These are phyloP conservation scores for Nothomitra cinnamomea DNA, from an alignment of 2,329 filamentous ascomycete species.

Conservation along the genomic window DNA sequence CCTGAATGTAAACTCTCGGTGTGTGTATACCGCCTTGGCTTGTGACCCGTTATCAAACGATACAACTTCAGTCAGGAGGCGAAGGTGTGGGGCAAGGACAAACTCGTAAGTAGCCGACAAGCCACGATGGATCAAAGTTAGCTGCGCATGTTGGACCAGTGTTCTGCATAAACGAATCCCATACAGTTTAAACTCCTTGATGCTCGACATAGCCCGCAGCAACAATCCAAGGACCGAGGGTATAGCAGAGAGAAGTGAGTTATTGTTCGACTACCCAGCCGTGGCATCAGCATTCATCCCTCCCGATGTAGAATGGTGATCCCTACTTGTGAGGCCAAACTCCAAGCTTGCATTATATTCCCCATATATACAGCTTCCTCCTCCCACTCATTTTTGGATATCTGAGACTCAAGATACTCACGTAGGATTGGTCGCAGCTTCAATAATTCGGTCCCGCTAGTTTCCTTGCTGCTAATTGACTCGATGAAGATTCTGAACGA, in stretches of 20 bases:
- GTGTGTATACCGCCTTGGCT: conserved; percentile 60
- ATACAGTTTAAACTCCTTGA: conserved; percentile 56
- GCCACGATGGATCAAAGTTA: conserved; percentile 64
- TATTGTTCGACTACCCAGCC: conserved; percentile 37
- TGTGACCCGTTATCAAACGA: conserved; percentile 71
- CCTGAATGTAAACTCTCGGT: conserved; percentile 62
- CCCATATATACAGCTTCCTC: conserved; percentile 48
- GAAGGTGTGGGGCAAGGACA: conserved; percentile 73
- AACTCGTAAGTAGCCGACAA: conserved; percentile 69
- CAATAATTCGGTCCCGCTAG: conserved; percentile 17
- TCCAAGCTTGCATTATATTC: conserved; percentile 58
- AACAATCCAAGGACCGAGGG: conserved; percentile 69
- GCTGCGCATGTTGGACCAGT: conserved; percentile 61
- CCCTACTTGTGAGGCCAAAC: not conserved
- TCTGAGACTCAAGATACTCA: conserved; percentile 35
- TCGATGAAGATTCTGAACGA: conserved; percentile 28
- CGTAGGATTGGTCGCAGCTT: conserved; percentile 27
- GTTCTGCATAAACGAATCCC: conserved; percentile 68
- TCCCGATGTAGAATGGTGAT: not conserved
- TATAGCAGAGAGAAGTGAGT: conserved; percentile 63
- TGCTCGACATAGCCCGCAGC: conserved; percentile 57
- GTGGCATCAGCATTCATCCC: not conserved
- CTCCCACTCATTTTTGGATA: conserved; percentile 30
- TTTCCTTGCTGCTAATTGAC: conserved; percentile 19
- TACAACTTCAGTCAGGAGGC: conserved; percentile 71